Percentiles rank a stretch among this genome's conserved stretches.
Conservation (phyloP, 2,329 filamentous ascomycete genomes). For the Sphaerulina populicola region DNA sequence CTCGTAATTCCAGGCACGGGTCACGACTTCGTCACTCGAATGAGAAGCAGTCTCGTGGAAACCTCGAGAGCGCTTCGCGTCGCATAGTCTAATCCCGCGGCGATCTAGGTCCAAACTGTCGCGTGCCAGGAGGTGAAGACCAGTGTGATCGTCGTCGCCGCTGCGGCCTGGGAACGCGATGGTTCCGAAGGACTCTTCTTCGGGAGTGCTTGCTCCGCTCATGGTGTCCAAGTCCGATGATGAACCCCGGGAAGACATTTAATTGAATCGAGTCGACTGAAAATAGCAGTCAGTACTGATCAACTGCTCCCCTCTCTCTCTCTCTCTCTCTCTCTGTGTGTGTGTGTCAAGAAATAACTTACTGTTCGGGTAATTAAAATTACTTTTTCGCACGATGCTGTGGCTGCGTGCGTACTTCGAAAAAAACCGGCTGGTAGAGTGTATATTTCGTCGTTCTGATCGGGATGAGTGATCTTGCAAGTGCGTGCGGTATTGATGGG, state of each 20-base stretch:
- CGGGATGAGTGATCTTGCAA: neutral
- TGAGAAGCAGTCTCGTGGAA: neutral
- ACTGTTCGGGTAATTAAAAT: neutral
- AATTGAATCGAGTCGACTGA: neutral
- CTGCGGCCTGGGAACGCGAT: neutral
- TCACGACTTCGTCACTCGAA: neutral
- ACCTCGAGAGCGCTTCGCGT: neutral
- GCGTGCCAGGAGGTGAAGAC: neutral
- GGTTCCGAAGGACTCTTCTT: neutral
- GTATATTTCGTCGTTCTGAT: neutral
- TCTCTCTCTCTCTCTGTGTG: neutral
- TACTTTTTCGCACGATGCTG: neutral
- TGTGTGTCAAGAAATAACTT: conserved; percentile 2
- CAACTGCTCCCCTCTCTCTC: conserved; percentile 1
- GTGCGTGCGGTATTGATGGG: neutral
- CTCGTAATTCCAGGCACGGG: neutral
- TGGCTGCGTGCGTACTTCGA: neutral
- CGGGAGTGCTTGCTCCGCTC: neutral
- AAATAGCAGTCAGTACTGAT: conserved; percentile 1
- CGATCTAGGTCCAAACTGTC: neutral
- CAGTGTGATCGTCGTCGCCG: neutral
- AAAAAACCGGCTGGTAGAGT: neutral
- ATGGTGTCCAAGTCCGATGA: neutral
- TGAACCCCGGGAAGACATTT: neutral
- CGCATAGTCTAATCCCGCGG: neutral